These are phyloP conservation scores for Daldinia caldariorum DNA, from an alignment of 495 filamentous ascomycete species.

Conservation along the genomic window DNA sequence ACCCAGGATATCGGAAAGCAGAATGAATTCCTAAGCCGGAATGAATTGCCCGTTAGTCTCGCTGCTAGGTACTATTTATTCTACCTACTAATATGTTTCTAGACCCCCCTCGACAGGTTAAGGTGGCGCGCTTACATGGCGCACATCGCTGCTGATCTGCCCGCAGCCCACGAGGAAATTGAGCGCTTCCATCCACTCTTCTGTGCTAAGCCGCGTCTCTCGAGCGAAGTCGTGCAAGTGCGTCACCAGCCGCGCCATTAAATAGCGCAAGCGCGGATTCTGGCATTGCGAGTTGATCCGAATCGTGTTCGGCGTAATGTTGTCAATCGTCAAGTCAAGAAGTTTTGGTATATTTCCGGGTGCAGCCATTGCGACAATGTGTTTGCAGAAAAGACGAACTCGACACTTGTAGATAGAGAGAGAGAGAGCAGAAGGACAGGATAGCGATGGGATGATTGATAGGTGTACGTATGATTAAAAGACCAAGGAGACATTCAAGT, in stretches of 20 bases:
- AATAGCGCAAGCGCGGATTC: conserved; percentile 73
- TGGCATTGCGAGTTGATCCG: conserved; percentile 76
- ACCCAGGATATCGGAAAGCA: conserved; percentile 90
- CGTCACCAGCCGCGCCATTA: conserved; percentile 76
- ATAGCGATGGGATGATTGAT: not conserved
- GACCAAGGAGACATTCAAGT: not conserved
- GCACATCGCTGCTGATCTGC: conserved; percentile 75
- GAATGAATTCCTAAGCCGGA: conserved; percentile 82
- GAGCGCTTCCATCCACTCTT: conserved; percentile 81
- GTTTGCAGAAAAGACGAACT: not conserved
- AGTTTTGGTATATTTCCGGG: conserved; percentile 49
- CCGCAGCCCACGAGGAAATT: conserved; percentile 77
- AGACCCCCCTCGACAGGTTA: too few relatives aligned
- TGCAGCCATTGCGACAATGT: conserved; percentile 22
- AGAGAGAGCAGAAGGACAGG: not conserved
- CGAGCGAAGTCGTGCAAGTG: conserved; percentile 87
- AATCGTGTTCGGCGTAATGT: conserved; percentile 82
- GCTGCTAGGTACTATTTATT: too few relatives aligned
- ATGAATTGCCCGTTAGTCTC: conserved; percentile 6
- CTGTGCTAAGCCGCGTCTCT: conserved; percentile 79
- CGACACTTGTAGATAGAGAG: not conserved
- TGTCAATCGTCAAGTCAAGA: conserved; percentile 80
- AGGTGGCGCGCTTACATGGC: conserved; percentile 64
- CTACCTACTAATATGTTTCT: too few relatives aligned
- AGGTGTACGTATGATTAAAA: not conserved